Conservation (phyloP, 495 filamentous ascomycete genomes). For the Neurospora sp. region DNA sequence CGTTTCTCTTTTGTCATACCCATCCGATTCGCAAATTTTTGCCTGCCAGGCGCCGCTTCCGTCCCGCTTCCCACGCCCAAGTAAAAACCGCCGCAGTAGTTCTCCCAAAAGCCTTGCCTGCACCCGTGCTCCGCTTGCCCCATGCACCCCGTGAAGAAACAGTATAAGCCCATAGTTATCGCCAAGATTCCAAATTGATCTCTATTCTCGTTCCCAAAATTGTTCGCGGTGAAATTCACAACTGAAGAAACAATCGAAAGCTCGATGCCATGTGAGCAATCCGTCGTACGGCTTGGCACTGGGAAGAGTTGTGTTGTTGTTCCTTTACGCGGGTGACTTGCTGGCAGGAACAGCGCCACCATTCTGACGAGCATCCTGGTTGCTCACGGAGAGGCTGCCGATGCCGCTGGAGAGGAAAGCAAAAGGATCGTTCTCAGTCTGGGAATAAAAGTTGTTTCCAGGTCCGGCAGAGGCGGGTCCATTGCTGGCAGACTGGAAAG, state of each 20-base stretch:
- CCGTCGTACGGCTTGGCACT: constrained; percentile 2
- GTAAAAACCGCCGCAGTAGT: constrained; percentile 11
- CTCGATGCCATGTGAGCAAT: constrained; percentile 8
- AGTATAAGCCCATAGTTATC: constrained; percentile 27
- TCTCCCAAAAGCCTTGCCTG: constrained; percentile 24
- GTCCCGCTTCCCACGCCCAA: constrained; percentile 5
- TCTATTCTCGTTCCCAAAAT: constrained; percentile 25
- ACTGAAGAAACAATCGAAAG: constrained; percentile 14
- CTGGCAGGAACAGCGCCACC: constrained; percentile 49
- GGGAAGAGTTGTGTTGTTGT: neutral
- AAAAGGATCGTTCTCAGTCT: constrained; percentile 68
- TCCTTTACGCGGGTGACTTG: constrained; percentile 52
- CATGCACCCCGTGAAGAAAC: constrained; percentile 18
- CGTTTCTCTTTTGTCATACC: constrained; percentile 35
- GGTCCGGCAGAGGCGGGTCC: constrained; percentile 55
- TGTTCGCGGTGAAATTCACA: constrained; percentile 14
- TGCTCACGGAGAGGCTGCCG: constrained; percentile 68
- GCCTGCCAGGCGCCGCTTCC: constrained; percentile 15
- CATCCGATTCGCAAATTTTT: constrained; percentile 25
- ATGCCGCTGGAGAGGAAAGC: constrained; percentile 80
- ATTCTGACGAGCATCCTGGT: constrained; percentile 75
- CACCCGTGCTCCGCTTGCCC: constrained; percentile 6
- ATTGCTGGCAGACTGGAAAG: constrained; percentile 78
- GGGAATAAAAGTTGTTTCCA: constrained; percentile 50
- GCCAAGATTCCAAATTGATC: constrained; percentile 24